A percentile compares a stretch with the other conserved stretches of the same genome.
Evolutionary conservation across 306 rosid genomes (phyloP).

Genomic region (Vigna unguiculata): DNA sequence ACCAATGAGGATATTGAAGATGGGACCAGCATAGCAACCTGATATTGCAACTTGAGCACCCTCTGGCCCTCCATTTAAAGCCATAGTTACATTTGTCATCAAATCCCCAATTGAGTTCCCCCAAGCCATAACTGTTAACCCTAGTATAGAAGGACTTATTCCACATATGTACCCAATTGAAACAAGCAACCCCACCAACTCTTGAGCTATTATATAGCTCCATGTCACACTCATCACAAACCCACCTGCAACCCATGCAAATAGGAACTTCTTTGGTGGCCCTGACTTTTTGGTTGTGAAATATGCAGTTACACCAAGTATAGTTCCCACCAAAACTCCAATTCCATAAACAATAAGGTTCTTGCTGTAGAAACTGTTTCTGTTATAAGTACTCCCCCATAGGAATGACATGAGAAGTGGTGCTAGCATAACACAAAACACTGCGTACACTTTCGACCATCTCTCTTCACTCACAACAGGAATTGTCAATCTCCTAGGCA

Average conservation of each 20-base stretch:
- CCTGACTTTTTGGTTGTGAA: conserved; percentile 35
- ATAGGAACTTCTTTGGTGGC: conserved; percentile 50
- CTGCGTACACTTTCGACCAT: conserved; percentile 55
- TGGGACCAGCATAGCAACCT: conserved; percentile 58
- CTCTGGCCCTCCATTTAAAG: conserved; percentile 50
- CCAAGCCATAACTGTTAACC: conserved; percentile 58
- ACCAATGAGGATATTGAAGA: conserved; percentile 49
- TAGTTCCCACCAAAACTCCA: conserved; percentile 44
- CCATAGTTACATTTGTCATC: conserved; percentile 51
- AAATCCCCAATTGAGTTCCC: conserved; percentile 62
- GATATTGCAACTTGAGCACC: conserved; percentile 56
- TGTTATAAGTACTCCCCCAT: conserved; percentile 33
- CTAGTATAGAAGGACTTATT: conserved; percentile 56
- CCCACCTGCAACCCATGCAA: conserved; percentile 57
- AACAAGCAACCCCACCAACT: conserved; percentile 53
- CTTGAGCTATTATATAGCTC: conserved; percentile 57
- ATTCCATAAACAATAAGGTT: conserved; percentile 38
- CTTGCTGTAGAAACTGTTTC: conserved; percentile 14
- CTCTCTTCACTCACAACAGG: conserved; percentile 48
- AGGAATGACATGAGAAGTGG: conserved; percentile 47
- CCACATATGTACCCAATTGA: conserved; percentile 48
- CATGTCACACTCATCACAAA: conserved; percentile 57
- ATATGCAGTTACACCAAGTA: conserved; percentile 45
- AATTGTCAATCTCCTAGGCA: conserved; percentile 33
- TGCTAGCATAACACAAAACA: conserved; percentile 46